Percentiles rank a stretch among this genome's conserved stretches.
phyloP scores from a whole-genome alignment of 169 alveolate genomes.

The Plasmodium ovale region DNA sequence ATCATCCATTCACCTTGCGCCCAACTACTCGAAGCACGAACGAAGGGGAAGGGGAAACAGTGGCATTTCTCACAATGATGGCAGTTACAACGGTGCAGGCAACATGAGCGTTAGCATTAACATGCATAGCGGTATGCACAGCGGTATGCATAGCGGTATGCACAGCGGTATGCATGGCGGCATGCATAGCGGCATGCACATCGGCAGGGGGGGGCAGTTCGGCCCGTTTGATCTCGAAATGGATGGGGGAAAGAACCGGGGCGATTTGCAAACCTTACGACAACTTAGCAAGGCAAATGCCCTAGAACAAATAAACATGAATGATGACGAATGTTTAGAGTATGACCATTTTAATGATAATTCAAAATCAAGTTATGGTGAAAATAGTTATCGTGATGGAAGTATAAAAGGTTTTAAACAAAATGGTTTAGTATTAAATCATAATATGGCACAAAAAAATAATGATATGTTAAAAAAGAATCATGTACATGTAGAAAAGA shows the following conservation, averaged over 20 bases:
- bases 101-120: no score
- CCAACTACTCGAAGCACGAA: conserved; percentile 50
- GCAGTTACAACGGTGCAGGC: no score
- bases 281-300: conserved; percentile 17
- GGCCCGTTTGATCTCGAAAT: conserved; percentile 18
- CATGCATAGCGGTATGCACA: no score
- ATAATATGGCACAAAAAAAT: conserved; percentile 13
- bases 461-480: conserved; percentile 19
- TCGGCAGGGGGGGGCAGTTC: neutral
- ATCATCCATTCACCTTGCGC: conserved; percentile 2
- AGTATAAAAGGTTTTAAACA: conserved; percentile 14
- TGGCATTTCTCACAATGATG: neutral
- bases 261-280: conserved; percentile 2
- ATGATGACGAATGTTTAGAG: conserved; percentile 22
- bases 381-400: neutral
- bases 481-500: neutral
- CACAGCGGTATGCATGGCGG: no score
- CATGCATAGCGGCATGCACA: no score
- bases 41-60: conserved; percentile 2
- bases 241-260: neutral
- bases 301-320: conserved; percentile 18
- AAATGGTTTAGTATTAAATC: conserved; percentile 12
- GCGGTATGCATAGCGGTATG: no score
- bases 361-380: neutral
- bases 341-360: conserved; percentile 15